Conservation (phyloP, 2,329 filamentous ascomycete genomes). For the Ophiostoma tasmaniense region DNA sequence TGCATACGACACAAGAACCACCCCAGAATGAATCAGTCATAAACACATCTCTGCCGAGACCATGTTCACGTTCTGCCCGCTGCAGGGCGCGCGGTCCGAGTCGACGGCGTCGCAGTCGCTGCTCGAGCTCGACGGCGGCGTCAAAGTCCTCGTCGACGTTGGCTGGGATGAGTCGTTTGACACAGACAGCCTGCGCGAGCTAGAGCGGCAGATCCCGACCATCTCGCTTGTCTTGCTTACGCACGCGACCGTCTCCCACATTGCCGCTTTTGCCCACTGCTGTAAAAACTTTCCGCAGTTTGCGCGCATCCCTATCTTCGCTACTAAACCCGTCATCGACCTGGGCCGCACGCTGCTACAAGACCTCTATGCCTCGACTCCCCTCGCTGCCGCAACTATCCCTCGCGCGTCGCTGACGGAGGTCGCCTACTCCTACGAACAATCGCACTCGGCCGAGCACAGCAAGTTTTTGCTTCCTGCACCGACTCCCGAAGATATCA, state of each 20-base stretch:
- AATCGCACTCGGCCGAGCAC: conserved; percentile 40
- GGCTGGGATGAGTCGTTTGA: conserved; percentile 95
- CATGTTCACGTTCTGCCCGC: conserved; percentile 94
- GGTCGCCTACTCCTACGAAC: conserved; percentile 45
- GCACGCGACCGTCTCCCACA: conserved; percentile 82
- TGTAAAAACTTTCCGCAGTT: conserved; percentile 95
- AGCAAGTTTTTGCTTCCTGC: conserved; percentile 53
- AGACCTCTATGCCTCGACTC: conserved; percentile 84
- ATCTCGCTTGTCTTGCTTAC: conserved; percentile 90
- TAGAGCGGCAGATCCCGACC: conserved; percentile 87
- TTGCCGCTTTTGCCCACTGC: conserved; percentile 90
- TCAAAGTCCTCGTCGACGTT: conserved; percentile 90
- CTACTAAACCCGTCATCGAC: conserved; percentile 85
- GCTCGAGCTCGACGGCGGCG: conserved; percentile 88
- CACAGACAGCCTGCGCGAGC: conserved; percentile 67
- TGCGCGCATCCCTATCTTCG: conserved; percentile 85
- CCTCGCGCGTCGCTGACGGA: conserved; percentile 64
- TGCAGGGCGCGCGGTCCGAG: conserved; percentile 83
- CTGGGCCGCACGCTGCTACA: conserved; percentile 84
- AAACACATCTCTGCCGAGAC: neutral
- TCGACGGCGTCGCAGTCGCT: conserved; percentile 90
- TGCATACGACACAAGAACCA: neutral
- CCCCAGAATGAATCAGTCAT: neutral
- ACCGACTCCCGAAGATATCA: conserved; percentile 81
- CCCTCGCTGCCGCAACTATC: conserved; percentile 78